Base-by-base conservation (phyloP, 2,329 filamentous ascomycete species). In the Diaporthe vexans region DNA sequence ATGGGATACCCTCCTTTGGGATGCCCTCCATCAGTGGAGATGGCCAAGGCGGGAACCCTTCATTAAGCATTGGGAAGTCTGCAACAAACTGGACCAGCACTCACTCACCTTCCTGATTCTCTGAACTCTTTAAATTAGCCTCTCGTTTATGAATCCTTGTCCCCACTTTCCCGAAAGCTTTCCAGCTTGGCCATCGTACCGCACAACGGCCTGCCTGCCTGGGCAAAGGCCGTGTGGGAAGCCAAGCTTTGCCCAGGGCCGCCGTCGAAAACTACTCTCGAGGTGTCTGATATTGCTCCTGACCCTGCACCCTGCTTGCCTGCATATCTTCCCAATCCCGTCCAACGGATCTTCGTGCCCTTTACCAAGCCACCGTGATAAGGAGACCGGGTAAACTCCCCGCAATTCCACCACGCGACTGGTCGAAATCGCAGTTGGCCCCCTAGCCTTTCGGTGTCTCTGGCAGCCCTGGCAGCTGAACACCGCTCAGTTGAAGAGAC, bases 161-260 rank as follows among this genome's bases (percentile, higher is more conserved):
- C 63, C 63, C 63, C 48, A 54, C 48, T 54, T 40, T 29, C 48
- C 54, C 48, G 33, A 68, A 33, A 26, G 33, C 63, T 54, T 54
- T 40, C 63, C 48, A 67, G 46, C 29, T 24, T 35, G 63, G 40
- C 59, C 24, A 65, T 33, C 33, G 24, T n/a, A 46, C 40, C 26
- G 59, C 59, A 65, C 24, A 33, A 48, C 59, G 43, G 43, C 63
- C 63, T 68, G 63, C 63, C 63, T 51, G 63, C 33, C 46, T 54
- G 24, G 63, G 63, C 63, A 68, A 63, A n/a, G 52, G 19, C 40
- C 40, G 40, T 17, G 46, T 63, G 46, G 43, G 10, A 71, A 51
- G 57, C n/a, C 69, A 54, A 72, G 69, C 33, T 72, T 54, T 61
- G 57, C 69, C 69, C 69, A 72, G 69, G 57, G 51, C 33, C 57